Evolutionary conservation across 78 protist species (phyloP).

Genomic region (Creolimax fragrantissima): DNA sequence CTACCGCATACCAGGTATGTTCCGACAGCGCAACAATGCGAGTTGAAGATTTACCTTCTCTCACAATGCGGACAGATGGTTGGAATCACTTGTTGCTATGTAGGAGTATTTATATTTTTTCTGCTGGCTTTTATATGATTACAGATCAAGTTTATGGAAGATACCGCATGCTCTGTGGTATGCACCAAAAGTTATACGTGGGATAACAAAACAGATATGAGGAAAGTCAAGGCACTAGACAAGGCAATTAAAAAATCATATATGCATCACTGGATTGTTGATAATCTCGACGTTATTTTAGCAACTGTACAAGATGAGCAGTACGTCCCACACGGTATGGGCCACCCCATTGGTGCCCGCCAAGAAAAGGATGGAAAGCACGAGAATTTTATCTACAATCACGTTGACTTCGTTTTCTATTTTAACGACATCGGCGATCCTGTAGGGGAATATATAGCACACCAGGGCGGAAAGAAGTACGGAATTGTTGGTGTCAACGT

Average conservation of each 20-base stretch:
- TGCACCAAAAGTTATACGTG: not conserved
- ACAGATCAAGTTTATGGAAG: not conserved
- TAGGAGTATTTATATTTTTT: too few species aligned
- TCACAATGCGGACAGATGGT: too few species aligned
- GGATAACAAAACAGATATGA: not conserved
- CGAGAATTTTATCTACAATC: not conserved
- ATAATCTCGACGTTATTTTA: not conserved
- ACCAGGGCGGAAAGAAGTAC: not conserved
- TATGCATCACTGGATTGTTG: not conserved
- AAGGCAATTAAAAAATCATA: not conserved
- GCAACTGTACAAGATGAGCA: not conserved
- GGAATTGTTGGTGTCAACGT: not conserved
- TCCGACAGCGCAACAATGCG: not conserved
- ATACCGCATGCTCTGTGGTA: not conserved
- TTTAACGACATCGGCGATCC: not conserved
- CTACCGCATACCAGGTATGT: not conserved
- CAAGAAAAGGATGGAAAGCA: not conserved
- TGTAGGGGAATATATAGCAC: not conserved
- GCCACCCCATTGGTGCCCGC: not conserved
- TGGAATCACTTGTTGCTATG: too few species aligned
- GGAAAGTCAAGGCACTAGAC: not conserved
- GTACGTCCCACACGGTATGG: not conserved
- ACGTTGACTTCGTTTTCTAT: not conserved
- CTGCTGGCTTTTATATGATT: not conserved
- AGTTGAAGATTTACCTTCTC: too few species aligned